A percentile compares a stretch with the other conserved stretches of the same genome.
Conservation (phyloP, 2,329 filamentous ascomycete genomes). For the Diaporthe ampelina region DNA sequence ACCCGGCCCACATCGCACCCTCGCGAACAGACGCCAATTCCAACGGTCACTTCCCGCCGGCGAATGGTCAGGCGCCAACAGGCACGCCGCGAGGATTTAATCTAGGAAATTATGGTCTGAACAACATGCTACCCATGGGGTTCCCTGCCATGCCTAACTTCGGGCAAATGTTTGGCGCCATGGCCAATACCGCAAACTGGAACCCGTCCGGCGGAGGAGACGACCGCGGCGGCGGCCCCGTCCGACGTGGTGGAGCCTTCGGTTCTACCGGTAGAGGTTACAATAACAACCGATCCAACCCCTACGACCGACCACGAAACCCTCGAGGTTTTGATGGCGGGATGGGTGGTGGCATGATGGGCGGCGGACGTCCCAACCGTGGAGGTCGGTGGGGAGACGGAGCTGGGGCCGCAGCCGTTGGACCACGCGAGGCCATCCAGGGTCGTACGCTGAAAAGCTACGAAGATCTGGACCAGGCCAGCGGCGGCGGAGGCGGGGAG, state of each 20-base stretch:
- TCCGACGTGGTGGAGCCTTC: constrained; percentile 74
- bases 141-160: constrained; percentile 66
- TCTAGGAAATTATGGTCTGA: constrained; percentile 78
- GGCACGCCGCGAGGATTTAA: constrained; percentile 96
- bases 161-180: constrained; percentile 67
- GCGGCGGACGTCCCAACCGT: constrained; percentile 66
- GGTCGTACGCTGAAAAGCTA: constrained; percentile 96
- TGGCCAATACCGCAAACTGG: constrained; percentile 62
- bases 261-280: constrained; percentile 60
- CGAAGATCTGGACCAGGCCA: constrained; percentile 93
- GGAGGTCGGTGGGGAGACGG: constrained; percentile 78
- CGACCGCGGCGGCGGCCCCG: constrained; percentile 71
- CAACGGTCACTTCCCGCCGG: constrained; percentile 92
- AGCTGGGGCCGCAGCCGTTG: constrained; percentile 80
- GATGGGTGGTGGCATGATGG: constrained; percentile 55
- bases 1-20: constrained; percentile 94
- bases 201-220: constrained; percentile 63
- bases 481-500: constrained; percentile 81
- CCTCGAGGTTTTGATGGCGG: constrained; percentile 63
- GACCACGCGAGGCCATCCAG: constrained; percentile 91
- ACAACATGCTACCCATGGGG: constrained; percentile 71
- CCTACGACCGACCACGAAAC: constrained; percentile 78
- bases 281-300: constrained; percentile 75
- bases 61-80: constrained; percentile 79
- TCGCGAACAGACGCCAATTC: constrained; percentile 94